A percentile compares a stretch with the other conserved stretches of the same genome.
These are phyloP conservation scores for Nigrospora oryzae DNA, from an alignment of 2,329 filamentous ascomycete species.

Conservation along the genomic window DNA sequence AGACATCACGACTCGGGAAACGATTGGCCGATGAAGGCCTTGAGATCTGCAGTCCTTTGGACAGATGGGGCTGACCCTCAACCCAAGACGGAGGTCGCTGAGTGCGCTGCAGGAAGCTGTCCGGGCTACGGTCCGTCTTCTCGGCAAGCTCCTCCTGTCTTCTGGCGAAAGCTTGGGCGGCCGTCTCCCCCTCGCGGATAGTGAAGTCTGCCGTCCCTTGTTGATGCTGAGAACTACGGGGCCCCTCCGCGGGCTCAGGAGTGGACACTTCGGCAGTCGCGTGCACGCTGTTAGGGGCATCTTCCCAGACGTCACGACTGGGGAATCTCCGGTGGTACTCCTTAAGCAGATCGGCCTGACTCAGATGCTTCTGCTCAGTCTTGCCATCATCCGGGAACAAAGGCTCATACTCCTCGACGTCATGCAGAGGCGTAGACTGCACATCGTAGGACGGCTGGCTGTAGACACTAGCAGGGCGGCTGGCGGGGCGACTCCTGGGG, in stretches of 20 bases:
- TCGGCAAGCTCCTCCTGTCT: conserved; percentile 59
- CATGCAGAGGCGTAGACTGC: conserved; percentile 65
- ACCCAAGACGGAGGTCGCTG: conserved; percentile 39
- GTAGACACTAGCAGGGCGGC: conserved; percentile 55
- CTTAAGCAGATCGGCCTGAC: conserved; percentile 35
- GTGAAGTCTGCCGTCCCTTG: conserved; percentile 25
- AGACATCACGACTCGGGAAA: conserved; percentile 88
- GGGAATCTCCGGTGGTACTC: conserved; percentile 68
- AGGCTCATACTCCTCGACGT: conserved; percentile 91
- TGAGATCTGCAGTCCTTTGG: conserved; percentile 32
- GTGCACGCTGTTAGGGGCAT: conserved; percentile 79
- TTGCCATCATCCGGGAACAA: conserved; percentile 76
- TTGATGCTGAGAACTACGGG: conserved; percentile 10
- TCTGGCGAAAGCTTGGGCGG: conserved; percentile 57
- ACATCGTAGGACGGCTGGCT: conserved; percentile 46
- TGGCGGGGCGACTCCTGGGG: conserved; percentile 55
- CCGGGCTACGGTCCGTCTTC: conserved; percentile 35
- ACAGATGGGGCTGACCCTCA: conserved; percentile 38
- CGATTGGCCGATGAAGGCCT: conserved; percentile 55
- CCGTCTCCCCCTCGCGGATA: conserved; percentile 39
- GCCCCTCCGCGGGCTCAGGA: conserved; percentile 51
- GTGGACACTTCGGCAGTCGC: conserved; percentile 76
- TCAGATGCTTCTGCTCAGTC: conserved; percentile 26
- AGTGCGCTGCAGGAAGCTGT: conserved; percentile 45
- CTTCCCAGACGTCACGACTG: conserved; percentile 95